Evolutionary conservation across 345 rosid genomes (phyloP).

Genomic region (Physaria fendleri): DNA sequence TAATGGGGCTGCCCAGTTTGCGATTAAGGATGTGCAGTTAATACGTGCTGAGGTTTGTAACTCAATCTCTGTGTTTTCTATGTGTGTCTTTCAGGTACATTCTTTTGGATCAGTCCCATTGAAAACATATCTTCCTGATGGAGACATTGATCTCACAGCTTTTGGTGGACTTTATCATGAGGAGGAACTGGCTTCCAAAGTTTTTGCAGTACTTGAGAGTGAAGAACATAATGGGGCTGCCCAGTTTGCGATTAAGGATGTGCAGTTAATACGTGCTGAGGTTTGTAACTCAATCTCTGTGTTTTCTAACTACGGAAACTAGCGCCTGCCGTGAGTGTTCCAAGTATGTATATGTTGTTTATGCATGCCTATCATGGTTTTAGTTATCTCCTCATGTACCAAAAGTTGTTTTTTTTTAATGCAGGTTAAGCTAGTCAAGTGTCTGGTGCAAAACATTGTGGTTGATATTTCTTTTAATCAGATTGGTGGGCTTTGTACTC

Average conservation of each 20-base stretch:
- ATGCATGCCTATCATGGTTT: not conserved
- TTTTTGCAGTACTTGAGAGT: no score
- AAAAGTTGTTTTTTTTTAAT: slow-evolving; percentile 7
- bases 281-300: slow-evolving; percentile 1
- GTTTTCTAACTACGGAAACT: not conserved
- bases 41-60: slow-evolving; percentile 74
- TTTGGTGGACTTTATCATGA: slow-evolving; percentile 52
- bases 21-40: slow-evolving; percentile 67
- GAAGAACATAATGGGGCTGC: slow-evolving; percentile 53
- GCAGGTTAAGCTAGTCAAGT: slow-evolving; percentile 93
- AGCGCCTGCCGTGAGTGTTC: not conserved
- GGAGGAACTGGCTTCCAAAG: no score
- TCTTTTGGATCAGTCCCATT: no score
- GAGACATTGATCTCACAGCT: slow-evolving; percentile 86
- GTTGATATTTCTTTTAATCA: slow-evolving; percentile 95
- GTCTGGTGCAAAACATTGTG: slow-evolving; percentile 69
- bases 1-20: slow-evolving; percentile 45
- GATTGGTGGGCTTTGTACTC: slow-evolving; percentile 76
- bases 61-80: no score
- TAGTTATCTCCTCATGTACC: not conserved
- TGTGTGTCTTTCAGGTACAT: no score
- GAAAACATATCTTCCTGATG: slow-evolving; percentile 95
- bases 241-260: no score
- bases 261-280: no score
- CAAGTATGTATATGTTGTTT: slow-evolving; percentile 2